Percentiles rank a stretch among this genome's conserved stretches.
Evolutionary conservation across 176 grass and related monocot genomes (phyloP).

Genomic region (Triticum urartu): DNA sequence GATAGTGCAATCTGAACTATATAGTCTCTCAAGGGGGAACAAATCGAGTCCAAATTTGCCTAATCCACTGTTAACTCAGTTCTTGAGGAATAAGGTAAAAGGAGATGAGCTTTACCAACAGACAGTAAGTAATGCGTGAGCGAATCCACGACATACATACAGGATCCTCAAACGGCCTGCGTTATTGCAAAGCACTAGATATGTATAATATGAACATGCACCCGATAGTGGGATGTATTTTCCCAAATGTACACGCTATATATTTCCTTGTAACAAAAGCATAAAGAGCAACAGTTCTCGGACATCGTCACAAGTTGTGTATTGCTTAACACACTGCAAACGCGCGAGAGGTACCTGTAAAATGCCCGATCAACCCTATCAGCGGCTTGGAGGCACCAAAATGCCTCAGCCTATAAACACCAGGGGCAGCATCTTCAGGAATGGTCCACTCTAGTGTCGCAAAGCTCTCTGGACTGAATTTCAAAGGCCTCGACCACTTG

Average conservation of each 20-base stretch:
- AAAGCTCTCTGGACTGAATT: slow-evolving; percentile 59
- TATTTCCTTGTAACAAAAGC: neutral
- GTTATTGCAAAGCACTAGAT: too few relatives aligned
- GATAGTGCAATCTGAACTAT: too few relatives aligned
- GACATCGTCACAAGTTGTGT: neutral
- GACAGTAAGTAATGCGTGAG: too few relatives aligned
- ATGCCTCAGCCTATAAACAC: slow-evolving; percentile 84
- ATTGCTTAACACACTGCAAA: slow-evolving; percentile 58
- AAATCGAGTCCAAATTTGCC: neutral
- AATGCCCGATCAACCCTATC: slow-evolving; percentile 66
- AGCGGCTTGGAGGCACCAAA: slow-evolving; percentile 78
- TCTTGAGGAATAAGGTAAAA: too few relatives aligned
- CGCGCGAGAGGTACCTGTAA: slow-evolving; percentile 74
- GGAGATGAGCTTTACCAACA: too few relatives aligned
- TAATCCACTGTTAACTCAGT: too few relatives aligned
- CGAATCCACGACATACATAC: too few relatives aligned
- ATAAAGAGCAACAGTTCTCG: neutral
- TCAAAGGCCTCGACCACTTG: slow-evolving; percentile 78
- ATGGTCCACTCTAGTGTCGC: slow-evolving; percentile 79
- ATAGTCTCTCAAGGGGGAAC: too few relatives aligned
- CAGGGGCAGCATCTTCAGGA: slow-evolving; percentile 52
- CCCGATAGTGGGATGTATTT: neutral
- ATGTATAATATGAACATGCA: too few relatives aligned
- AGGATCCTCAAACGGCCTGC: too few relatives aligned
- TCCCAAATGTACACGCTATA: too few relatives aligned